phyloP scores from a whole-genome alignment of 2,329 filamentous ascomycete species.

The Tolypocladium sp. region DNA sequence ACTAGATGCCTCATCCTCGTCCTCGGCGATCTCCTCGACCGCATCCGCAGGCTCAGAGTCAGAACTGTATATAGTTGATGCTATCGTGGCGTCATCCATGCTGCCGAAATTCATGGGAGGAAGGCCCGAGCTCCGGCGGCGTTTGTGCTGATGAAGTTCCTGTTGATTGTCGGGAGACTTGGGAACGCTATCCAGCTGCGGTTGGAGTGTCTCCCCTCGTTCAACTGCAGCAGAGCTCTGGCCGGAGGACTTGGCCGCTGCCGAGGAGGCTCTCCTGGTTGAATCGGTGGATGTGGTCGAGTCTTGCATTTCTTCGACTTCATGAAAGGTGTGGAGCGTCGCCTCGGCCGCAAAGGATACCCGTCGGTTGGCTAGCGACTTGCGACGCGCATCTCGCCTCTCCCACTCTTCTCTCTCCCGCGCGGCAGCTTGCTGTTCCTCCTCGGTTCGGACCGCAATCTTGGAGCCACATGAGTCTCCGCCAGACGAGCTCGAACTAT shows the following conservation, averaged over 20 bases:
- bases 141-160: slow-evolving; percentile 46
- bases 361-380: slow-evolving; percentile 84
- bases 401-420: slow-evolving; percentile 63
- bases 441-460: slow-evolving; percentile 58
- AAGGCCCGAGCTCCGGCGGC: slow-evolving; percentile 58
- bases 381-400: slow-evolving; percentile 78
- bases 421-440: slow-evolving; percentile 61
- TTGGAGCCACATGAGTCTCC: slow-evolving; percentile 35
- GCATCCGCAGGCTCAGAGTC: slow-evolving; percentile 49
- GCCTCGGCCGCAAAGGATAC: slow-evolving; percentile 97
- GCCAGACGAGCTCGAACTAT: slow-evolving; percentile 7
- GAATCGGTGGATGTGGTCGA: slow-evolving; percentile 74
- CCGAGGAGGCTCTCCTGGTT: slow-evolving; percentile 62
- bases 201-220: slow-evolving; percentile 49
- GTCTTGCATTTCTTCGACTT: slow-evolving; percentile 81
- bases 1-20: slow-evolving; percentile 35
- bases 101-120: slow-evolving; percentile 56
- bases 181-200: slow-evolving; percentile 47
- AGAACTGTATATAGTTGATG: slow-evolving; percentile 71
- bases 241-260: slow-evolving; percentile 23
- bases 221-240: slow-evolving; percentile 18
- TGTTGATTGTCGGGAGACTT: slow-evolving; percentile 58
- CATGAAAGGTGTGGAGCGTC: slow-evolving; percentile 94
- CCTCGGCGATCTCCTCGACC: slow-evolving; percentile 45
- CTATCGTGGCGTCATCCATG: slow-evolving; percentile 56